phyloP scores from a whole-genome alignment of 106 monocot genomes.

The Acanthochlamys bracteata region DNA sequence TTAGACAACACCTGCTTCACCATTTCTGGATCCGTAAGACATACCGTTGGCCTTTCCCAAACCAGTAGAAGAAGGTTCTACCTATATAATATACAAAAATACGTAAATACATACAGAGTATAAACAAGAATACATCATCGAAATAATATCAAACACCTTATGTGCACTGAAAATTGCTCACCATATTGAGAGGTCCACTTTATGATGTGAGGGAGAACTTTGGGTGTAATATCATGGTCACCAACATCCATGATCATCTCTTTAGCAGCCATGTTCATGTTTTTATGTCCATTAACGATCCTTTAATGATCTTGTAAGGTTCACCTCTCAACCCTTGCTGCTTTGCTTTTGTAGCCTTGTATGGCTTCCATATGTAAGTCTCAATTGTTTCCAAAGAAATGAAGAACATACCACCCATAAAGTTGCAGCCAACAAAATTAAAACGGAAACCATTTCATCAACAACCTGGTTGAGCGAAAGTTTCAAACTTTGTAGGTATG shows the following conservation, averaged over 20 bases:
- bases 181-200: conserved; percentile 20
- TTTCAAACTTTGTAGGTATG: too few species aligned
- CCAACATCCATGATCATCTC: conserved; percentile 1
- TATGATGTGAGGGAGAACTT: conserved; percentile 19
- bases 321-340: not conserved
- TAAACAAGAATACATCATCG: not conserved
- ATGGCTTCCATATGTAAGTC: not conserved
- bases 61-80: conserved; percentile 34
- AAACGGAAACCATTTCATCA: too few species aligned
- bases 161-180: not conserved
- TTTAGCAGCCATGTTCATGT: not conserved
- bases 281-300: not conserved
- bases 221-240: conserved; percentile 13
- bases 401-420: not conserved
- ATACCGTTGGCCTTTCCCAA: conserved; percentile 26
- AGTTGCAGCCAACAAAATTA: too few species aligned
- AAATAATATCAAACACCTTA: not conserved
- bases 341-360: not conserved
- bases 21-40: conserved; percentile 33
- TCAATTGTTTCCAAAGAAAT: not conserved
- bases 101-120: not conserved
- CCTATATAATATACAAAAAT: conserved; percentile 12
- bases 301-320: not conserved
- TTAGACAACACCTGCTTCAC: conserved; percentile 41
- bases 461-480: too few species aligned